These are phyloP conservation scores for Aspergillus diversus DNA, from an alignment of 495 filamentous ascomycete species.

Conservation along the genomic window DNA sequence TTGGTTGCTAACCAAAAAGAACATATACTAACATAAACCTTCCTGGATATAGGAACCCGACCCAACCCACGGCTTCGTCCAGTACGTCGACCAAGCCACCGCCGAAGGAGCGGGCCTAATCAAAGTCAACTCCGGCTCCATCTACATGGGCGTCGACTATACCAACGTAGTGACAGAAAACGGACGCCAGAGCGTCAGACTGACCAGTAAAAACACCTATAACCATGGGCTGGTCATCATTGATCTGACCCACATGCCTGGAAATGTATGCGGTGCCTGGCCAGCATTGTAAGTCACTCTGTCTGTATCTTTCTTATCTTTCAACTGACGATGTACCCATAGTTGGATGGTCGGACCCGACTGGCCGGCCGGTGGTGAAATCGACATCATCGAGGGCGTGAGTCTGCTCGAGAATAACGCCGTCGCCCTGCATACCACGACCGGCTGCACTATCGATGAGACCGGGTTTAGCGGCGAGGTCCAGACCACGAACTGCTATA, in stretches of 20 bases:
- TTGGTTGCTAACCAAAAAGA: background rate
- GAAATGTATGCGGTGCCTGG: slow-evolving; percentile 60
- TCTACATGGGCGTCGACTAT: slow-evolving; percentile 50
- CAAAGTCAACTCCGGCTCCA: slow-evolving; percentile 44
- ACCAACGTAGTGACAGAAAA: slow-evolving; percentile 35
- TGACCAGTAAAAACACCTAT: slow-evolving; percentile 58
- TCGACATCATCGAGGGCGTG: slow-evolving; percentile 75
- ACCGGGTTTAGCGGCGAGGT: slow-evolving; percentile 48
- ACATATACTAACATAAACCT: background rate
- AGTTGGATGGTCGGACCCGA: slow-evolving; percentile 58
- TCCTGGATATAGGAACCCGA: slow-evolving; percentile 41
- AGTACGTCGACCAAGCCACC: slow-evolving; percentile 57
- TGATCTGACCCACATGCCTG: slow-evolving; percentile 63
- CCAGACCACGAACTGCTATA: slow-evolving; percentile 53
- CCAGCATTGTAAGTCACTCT: slow-evolving; percentile 58
- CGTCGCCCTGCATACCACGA: slow-evolving; percentile 68
- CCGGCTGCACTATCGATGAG: slow-evolving; percentile 58
- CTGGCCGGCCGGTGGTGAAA: slow-evolving; percentile 73
- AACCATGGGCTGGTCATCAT: slow-evolving; percentile 61
- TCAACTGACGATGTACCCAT: background rate
- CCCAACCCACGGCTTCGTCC: slow-evolving; percentile 71
- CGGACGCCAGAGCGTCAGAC: slow-evolving; percentile 59
- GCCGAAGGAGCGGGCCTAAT: slow-evolving; percentile 60
- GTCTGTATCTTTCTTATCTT: background rate
- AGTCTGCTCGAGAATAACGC: slow-evolving; percentile 58